Evolutionary conservation across 2,329 filamentous ascomycete genomes (phyloP).

Genomic region (Colletotrichum eremochloae): DNA sequence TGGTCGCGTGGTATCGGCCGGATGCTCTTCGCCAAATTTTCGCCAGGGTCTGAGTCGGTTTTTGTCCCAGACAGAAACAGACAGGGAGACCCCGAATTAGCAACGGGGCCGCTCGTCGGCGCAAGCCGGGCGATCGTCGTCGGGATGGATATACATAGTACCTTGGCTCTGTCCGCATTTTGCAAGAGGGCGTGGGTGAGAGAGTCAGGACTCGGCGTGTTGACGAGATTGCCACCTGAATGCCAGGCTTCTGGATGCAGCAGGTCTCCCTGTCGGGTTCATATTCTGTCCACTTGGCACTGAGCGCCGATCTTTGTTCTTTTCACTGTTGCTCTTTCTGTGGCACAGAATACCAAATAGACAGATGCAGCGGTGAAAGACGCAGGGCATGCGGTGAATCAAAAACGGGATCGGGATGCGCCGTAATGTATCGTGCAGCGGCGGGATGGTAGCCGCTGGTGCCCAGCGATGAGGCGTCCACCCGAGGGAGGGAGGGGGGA

Average conservation of each 20-base stretch:
- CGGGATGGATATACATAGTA: not conserved
- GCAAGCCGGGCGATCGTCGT: slow-evolving; percentile 25
- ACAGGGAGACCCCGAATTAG: not conserved
- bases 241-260: slow-evolving; percentile 14
- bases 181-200: not conserved
- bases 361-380: slow-evolving; percentile 10
- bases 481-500: not conserved
- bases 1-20: not conserved
- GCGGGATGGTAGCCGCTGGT: not conserved
- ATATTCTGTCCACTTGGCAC: slow-evolving; percentile 7
- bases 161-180: not conserved
- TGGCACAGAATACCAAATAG: slow-evolving; percentile 7
- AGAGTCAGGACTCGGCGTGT: not conserved
- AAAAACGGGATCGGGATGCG: slow-evolving; percentile 17
- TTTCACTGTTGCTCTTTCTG: slow-evolving; percentile 29
- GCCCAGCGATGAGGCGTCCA: slow-evolving; percentile 19
- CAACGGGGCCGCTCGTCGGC: slow-evolving; percentile 16
- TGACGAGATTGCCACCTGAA: slow-evolving; percentile 19
- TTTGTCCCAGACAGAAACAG: not conserved
- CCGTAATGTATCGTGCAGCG: not conserved
- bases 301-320: slow-evolving; percentile 5
- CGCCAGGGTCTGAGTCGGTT: slow-evolving; percentile 4
- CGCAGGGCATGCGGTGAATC: not conserved
- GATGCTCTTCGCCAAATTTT: slow-evolving; percentile 4
- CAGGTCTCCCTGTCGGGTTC: slow-evolving; percentile 20